Conservation (phyloP, 192 early-diverging fungal genomes). For the Coemansia sp. region DNA sequence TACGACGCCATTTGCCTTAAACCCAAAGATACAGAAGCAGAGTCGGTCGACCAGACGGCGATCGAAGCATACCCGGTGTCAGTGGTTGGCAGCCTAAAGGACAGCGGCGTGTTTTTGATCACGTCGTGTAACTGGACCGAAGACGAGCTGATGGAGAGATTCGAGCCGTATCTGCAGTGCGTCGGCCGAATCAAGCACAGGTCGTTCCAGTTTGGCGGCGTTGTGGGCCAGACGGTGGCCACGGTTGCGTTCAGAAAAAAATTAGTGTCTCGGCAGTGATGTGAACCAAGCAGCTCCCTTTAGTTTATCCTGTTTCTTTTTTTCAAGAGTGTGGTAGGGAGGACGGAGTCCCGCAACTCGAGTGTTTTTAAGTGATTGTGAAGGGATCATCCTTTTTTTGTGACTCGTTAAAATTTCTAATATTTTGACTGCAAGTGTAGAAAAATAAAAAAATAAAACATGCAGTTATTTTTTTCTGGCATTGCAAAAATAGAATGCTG, state of each 20-base stretch:
- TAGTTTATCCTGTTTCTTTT: background rate
- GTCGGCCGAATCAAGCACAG: constrained; percentile 75
- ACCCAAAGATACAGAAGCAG: constrained; percentile 45
- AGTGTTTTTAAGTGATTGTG: constrained; percentile 1
- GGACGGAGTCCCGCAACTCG: background rate
- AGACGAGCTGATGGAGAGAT: constrained; percentile 68
- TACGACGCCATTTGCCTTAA: constrained; percentile 88
- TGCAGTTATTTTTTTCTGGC: background rate
- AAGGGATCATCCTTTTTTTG: background rate
- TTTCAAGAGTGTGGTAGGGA: background rate
- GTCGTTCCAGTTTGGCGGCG: constrained; percentile 86
- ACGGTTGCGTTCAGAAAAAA: constrained; percentile 71
- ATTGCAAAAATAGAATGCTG: constrained; percentile 3
- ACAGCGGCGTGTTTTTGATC: constrained; percentile 68
- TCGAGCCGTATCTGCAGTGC: constrained; percentile 60
- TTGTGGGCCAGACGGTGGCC: constrained; percentile 81
- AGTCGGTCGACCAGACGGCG: constrained; percentile 53
- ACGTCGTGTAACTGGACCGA: constrained; percentile 96
- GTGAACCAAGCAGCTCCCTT: too few relatives aligned
- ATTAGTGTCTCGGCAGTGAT: too few relatives aligned
- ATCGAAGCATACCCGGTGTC: constrained; percentile 58
- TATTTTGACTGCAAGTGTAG: background rate
- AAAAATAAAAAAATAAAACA: background rate
- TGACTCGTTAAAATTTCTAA: constrained; percentile 4
- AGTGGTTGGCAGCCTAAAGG: constrained; percentile 63